Conservation (phyloP, 495 filamentous ascomycete genomes). For the Endocarpon pusillum region DNA sequence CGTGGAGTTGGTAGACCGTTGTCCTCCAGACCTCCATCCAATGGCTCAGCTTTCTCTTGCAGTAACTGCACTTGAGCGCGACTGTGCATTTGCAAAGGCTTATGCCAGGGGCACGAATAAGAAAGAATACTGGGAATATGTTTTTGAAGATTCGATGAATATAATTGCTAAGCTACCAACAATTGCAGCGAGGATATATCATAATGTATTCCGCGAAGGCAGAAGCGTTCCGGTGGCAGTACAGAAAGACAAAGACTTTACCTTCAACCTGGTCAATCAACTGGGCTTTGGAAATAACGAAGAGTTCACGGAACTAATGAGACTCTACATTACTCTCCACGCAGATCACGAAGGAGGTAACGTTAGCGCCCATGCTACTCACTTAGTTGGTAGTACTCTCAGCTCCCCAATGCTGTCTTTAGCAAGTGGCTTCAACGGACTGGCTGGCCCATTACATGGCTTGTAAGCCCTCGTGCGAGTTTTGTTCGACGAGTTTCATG, state of each 20-base stretch:
- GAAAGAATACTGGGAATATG: conserved; percentile 98
- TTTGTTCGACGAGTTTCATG: neutral
- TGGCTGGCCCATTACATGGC: conserved; percentile 95
- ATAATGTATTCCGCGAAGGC: conserved; percentile 98
- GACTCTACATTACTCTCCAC: conserved; percentile 97
- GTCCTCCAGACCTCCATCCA: conserved; percentile 93
- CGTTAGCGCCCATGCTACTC: conserved; percentile 93
- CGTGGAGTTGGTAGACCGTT: conserved; percentile 98
- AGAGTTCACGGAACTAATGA: conserved; percentile 95
- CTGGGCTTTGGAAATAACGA: conserved; percentile 88
- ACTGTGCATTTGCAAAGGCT: conserved; percentile 91
- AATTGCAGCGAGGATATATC: conserved; percentile 96
- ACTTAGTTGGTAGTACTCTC: conserved; percentile 90
- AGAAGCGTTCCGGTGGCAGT: conserved; percentile 84
- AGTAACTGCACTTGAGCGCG: conserved; percentile 93
- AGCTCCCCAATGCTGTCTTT: conserved; percentile 95
- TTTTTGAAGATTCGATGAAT: conserved; percentile 99
- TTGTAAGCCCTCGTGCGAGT: conserved; percentile 27
- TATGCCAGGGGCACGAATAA: conserved; percentile 98
- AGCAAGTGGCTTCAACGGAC: conserved; percentile 88
- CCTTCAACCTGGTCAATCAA: conserved; percentile 97
- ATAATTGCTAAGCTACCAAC: conserved; percentile 98
- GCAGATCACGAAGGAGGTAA: conserved; percentile 98
- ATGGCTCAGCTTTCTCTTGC: conserved; percentile 99
- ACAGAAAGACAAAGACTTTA: conserved; percentile 96